Conservation (phyloP, 495 filamentous ascomycete species). For the Annulohypoxylon moriforme region DNA sequence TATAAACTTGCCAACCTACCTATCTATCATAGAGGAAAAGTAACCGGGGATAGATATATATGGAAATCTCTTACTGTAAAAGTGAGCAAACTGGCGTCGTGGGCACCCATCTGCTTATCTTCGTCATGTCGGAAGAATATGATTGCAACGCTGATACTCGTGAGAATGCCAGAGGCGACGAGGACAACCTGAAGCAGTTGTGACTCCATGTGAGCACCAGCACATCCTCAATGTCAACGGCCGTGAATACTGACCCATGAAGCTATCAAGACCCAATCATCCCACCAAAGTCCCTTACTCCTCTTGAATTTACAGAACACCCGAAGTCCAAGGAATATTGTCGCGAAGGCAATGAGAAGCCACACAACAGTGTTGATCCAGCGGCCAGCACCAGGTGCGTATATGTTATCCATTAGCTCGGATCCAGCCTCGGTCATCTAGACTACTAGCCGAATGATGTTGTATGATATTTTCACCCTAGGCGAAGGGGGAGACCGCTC, state of each 20-base stretch:
- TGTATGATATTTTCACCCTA: neutral
- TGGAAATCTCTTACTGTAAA: constrained; percentile 10
- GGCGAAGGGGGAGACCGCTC: neutral
- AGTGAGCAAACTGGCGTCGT: constrained; percentile 21
- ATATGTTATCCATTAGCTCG: neutral
- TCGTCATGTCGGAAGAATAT: constrained; percentile 22
- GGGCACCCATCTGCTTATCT: constrained; percentile 19
- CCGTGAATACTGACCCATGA: constrained; percentile 47
- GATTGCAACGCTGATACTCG: constrained; percentile 4
- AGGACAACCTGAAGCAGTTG: constrained; percentile 18
- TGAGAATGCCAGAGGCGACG: neutral
- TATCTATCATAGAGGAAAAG: neutral
- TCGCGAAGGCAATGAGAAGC: constrained; percentile 43
- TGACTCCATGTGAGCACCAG: neutral
- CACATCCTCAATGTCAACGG: neutral
- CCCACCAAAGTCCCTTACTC: constrained; percentile 48
- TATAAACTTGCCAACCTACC: neutral
- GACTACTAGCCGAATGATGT: neutral
- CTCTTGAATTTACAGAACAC: constrained; percentile 47
- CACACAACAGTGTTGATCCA: constrained; percentile 44
- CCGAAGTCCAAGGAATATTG: constrained; percentile 47
- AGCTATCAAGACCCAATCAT: constrained; percentile 50
- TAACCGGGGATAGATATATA: neutral
- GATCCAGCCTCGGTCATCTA: constrained; percentile 3
- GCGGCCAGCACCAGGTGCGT: constrained; percentile 33